These are phyloP conservation scores for Populus deltoides DNA, from an alignment of 345 rosid species.

Conservation along the genomic window DNA sequence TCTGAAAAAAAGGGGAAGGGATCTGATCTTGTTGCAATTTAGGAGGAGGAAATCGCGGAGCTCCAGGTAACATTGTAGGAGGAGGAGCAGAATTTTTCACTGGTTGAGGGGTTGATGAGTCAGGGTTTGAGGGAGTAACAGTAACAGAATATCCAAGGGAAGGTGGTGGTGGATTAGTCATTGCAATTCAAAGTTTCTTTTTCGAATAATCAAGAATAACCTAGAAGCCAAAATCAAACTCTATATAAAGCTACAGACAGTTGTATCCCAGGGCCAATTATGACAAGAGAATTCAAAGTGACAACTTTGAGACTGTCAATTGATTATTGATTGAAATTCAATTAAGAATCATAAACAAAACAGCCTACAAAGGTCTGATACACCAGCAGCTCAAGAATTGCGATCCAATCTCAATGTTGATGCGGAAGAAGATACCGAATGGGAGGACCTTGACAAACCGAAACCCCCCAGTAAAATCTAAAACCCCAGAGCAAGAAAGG, in stretches of 20 bases:
- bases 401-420: background rate
- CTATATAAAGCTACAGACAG: constrained; percentile 3
- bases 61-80: constrained; percentile 39
- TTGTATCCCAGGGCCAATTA: constrained; percentile 19
- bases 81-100: constrained; percentile 48
- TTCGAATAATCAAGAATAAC: constrained; percentile 11
- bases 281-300: background rate
- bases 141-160: constrained; percentile 47
- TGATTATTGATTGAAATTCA: constrained; percentile 1
- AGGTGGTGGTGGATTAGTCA: constrained; percentile 64
- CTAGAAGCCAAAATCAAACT: constrained; percentile 18
- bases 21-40: constrained; percentile 56
- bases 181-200: constrained; percentile 29
- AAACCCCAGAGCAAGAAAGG: constrained; percentile 26
- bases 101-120: constrained; percentile 39
- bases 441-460: background rate
- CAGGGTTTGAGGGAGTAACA: constrained; percentile 38
- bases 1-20: constrained; percentile 50
- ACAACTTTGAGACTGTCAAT: constrained; percentile 13
- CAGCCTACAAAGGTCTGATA: background rate
- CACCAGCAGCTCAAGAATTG: background rate
- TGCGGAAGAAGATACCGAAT: background rate
- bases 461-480: constrained; percentile 15
- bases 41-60: constrained; percentile 68
- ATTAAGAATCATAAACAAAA: background rate